Base-by-base conservation (phyloP, 257 asterid species). In the Ilex aquifolium region DNA sequence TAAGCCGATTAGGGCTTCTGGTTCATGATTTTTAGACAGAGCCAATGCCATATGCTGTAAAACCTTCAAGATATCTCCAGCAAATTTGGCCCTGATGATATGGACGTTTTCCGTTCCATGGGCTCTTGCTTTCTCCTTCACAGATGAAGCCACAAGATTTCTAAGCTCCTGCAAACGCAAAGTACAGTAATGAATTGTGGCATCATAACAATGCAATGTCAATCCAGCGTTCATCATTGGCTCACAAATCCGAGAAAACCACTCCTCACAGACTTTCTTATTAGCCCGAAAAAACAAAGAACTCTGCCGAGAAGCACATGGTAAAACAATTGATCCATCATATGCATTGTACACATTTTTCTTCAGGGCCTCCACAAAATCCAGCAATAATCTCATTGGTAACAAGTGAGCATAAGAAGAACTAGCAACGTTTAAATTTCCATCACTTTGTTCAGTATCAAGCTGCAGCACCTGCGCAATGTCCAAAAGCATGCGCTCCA, bases 141-240 rank as follows among this genome's bases (percentile, higher is more conserved):
- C 56, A 48, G 91, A 76, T 62, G 88, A 84, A 64, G 82, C 71
- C 71, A 85, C 83, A 71, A 80, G 69, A 67, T 77, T 77, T 60
- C 85, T 78, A 59, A 87, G 75, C 72, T 93, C 97, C 72, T 73
- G 83, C 80, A 92, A 74, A 51, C 97, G 87, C 60, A 83, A 55
- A n/a, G 83, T 66, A 67, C 95, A 85, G 67, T 93, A 90, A 63
- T 87, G 93, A 74, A 90, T 72, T 32, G 95, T 83, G 63, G 95
- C 90, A 81, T 85, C 88, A 70, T 89, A 93, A 69, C 95, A 89
- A 74, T 90, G 96, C 65, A 93, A 87, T 4, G 95, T 88, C 74
- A 84, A 63, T 68, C 99, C 99, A 74, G 99, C 99, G 76, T 87
- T 90, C 97, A 93, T 83, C 97, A 93, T 93, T 61, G 97, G 99